These are phyloP conservation scores for Ceratopteris richardii DNA, from an alignment of 75 land plant genomes.

Conservation along the genomic window DNA sequence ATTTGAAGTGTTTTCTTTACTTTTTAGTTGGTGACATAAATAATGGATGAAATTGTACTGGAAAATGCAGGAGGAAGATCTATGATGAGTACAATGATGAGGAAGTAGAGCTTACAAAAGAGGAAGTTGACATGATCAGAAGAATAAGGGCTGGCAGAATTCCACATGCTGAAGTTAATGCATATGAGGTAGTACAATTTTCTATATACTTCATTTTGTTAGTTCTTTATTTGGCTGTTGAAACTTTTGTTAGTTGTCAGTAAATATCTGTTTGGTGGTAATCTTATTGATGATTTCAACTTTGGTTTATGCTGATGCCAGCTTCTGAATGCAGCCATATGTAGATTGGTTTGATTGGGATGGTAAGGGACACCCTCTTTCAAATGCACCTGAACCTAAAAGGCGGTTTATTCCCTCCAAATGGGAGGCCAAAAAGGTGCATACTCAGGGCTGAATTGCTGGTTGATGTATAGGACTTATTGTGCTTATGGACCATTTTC, in stretches of 20 bases:
- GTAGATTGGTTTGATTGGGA: constrained; percentile 94
- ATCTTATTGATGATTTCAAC: background rate
- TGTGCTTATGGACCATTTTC: too few relatives aligned
- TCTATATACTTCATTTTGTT: background rate
- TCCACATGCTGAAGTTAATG: constrained; percentile 84
- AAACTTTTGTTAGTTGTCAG: background rate
- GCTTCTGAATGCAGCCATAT: constrained; percentile 59
- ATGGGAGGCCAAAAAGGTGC: constrained; percentile 96
- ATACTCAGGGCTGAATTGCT: background rate
- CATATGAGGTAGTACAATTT: constrained; percentile 52
- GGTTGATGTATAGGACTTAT: constrained; percentile 1
- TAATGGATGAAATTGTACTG: too few relatives aligned
- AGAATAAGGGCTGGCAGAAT: constrained; percentile 68
- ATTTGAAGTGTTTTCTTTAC: too few relatives aligned
- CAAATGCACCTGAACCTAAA: constrained; percentile 98
- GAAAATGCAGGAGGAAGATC: constrained; percentile 70
- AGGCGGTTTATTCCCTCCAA: constrained; percentile 94
- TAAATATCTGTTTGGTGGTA: too few relatives aligned
- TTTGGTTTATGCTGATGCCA: too few relatives aligned
- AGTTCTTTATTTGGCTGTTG: background rate
- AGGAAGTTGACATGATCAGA: constrained; percentile 48
- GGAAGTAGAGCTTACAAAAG: constrained; percentile 71
- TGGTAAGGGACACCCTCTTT: constrained; percentile 70
- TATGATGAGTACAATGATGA: constrained; percentile 98
- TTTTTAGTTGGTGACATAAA: too few relatives aligned